These are phyloP conservation scores for Tetrapyrgos nigripes DNA, from an alignment of 1,284 basidiomycete genomes.

Conservation along the genomic window DNA sequence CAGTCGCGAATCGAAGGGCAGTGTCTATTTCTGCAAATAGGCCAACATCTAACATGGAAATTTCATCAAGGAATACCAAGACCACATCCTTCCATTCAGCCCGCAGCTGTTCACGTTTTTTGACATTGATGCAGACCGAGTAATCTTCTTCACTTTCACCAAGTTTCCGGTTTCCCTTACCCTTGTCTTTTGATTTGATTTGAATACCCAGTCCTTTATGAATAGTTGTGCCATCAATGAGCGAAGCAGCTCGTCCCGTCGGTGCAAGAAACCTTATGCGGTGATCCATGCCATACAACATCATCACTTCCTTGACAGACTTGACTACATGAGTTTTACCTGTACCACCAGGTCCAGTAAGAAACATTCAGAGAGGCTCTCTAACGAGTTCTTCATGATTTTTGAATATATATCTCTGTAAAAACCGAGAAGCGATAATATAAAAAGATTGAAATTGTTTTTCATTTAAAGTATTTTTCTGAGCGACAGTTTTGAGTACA, in stretches of 20 bases:
- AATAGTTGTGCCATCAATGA: conserved; percentile 32
- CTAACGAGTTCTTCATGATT: neutral
- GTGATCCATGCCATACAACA: conserved; percentile 23
- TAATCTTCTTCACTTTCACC: neutral
- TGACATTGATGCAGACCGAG: neutral
- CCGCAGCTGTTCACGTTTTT: neutral
- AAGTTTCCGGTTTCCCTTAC: neutral
- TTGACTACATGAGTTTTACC: conserved; percentile 38
- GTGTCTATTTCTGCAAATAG: conserved; percentile 9
- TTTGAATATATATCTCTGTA: neutral
- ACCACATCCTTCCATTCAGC: conserved; percentile 8
- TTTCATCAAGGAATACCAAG: conserved; percentile 3
- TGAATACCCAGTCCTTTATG: conserved; percentile 25
- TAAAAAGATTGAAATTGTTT: neutral
- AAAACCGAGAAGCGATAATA: neutral
- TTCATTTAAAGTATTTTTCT: neutral
- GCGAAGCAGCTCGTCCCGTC: conserved; percentile 31
- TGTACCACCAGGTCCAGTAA: conserved; percentile 37
- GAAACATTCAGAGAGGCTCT: conserved; percentile 24
- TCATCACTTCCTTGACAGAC: conserved; percentile 30
- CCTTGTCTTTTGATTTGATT: conserved; percentile 6
- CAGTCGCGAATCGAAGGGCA: conserved; percentile 11
- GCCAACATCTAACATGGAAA: neutral
- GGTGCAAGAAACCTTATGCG: conserved; percentile 31
- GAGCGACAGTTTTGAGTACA: neutral